Evolutionary conservation across 2,329 filamentous ascomycete species (phyloP).

Genomic region (Calonectria honghensis): DNA sequence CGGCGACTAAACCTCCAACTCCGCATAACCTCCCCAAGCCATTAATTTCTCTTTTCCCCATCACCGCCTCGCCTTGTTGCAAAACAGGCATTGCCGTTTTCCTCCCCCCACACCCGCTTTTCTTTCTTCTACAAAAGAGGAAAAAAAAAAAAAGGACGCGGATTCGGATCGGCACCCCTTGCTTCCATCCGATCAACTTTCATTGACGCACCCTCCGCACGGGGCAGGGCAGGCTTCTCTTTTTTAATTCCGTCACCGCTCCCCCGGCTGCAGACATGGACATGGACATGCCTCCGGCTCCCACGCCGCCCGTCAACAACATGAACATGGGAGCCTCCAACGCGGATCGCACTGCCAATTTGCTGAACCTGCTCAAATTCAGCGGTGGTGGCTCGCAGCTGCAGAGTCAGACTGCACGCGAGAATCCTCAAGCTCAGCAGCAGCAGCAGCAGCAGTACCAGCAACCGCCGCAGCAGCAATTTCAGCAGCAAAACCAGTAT

Average conservation of each 20-base stretch:
- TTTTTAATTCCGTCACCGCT: slow-evolving; percentile 47
- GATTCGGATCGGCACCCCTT: slow-evolving; percentile 51
- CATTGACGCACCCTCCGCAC: slow-evolving; percentile 42
- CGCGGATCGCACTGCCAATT: slow-evolving; percentile 71
- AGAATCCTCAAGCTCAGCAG: slow-evolving; percentile 44
- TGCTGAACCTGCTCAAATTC: slow-evolving; percentile 79
- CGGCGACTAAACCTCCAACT: slow-evolving; percentile 29
- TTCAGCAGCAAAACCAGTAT: slow-evolving; percentile 48
- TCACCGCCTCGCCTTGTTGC: slow-evolving; percentile 39
- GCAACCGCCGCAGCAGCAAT: slow-evolving; percentile 53
- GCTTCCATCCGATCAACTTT: slow-evolving; percentile 52
- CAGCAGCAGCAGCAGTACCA: slow-evolving; percentile 46
- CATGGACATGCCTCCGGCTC: slow-evolving; percentile 70
- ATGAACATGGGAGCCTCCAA: slow-evolving; percentile 61
- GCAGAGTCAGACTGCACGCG: slow-evolving; percentile 58
- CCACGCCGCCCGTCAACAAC: slow-evolving; percentile 67
- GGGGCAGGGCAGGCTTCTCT: slow-evolving; percentile 28
- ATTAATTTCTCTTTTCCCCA: slow-evolving; percentile 18
- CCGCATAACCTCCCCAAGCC: slow-evolving; percentile 25
- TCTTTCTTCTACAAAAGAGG: slow-evolving; percentile 3
- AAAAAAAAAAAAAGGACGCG: slow-evolving; percentile 24
- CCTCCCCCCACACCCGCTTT: slow-evolving; percentile 4
- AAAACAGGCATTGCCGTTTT: slow-evolving; percentile 7
- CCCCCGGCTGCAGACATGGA: slow-evolving; percentile 52
- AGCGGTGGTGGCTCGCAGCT: slow-evolving; percentile 64